These are phyloP conservation scores for Cucurbitaria berberidis DNA, from an alignment of 2,329 filamentous ascomycete species.

Conservation along the genomic window DNA sequence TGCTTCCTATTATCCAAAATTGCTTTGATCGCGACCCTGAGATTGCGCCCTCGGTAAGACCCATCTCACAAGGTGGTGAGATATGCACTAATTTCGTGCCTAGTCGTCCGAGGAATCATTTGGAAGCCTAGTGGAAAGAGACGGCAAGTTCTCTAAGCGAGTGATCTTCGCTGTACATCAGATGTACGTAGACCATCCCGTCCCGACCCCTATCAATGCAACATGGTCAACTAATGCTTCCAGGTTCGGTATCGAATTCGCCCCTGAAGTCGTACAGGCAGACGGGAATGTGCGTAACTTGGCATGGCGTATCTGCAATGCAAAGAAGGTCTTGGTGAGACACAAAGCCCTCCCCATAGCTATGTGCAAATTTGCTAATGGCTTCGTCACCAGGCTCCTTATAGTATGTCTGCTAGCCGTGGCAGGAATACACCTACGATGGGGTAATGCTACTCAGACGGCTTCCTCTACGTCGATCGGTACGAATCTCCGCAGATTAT, in stretches of 20 bases:
- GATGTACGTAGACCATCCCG: constrained; percentile 65
- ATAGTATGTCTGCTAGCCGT: constrained; percentile 55
- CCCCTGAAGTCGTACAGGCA: constrained; percentile 86
- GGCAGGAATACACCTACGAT: constrained; percentile 49
- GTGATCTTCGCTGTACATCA: constrained; percentile 94
- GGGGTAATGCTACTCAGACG: constrained; percentile 4
- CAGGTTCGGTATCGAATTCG: constrained; percentile 90
- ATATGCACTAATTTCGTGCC: constrained; percentile 42
- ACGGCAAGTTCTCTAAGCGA: constrained; percentile 85
- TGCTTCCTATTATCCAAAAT: constrained; percentile 85
- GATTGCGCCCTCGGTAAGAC: constrained; percentile 67
- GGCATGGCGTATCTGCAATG: constrained; percentile 93
- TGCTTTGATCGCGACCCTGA: constrained; percentile 92
- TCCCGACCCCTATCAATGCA: background rate
- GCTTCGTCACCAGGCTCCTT: constrained; percentile 48
- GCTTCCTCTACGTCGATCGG: background rate
- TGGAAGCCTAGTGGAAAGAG: constrained; percentile 81
- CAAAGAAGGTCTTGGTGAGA: constrained; percentile 90
- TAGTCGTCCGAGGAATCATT: constrained; percentile 77
- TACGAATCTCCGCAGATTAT: background rate
- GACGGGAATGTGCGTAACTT: constrained; percentile 90
- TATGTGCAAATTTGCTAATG: constrained; percentile 1
- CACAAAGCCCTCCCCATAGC: background rate
- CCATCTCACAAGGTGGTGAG: background rate
- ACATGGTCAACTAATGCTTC: background rate